Evolutionary conservation across 2,329 filamentous ascomycete species (phyloP).

Genomic region (Annulohypoxylon truncatum): DNA sequence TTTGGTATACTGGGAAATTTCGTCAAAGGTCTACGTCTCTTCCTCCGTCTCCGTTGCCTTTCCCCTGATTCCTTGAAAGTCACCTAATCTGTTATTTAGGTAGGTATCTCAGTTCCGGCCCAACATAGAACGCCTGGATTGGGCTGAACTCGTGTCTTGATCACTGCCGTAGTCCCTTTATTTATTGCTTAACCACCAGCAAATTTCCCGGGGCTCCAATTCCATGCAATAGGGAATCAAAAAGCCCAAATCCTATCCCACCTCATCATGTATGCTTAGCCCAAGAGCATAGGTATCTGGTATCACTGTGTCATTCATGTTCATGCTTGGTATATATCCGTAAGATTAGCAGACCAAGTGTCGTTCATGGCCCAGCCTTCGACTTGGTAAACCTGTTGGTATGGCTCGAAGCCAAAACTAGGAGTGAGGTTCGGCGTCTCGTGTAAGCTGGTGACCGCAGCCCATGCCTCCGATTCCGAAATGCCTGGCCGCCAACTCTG

Average conservation of each 20-base stretch:
- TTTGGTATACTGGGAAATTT: slow-evolving; percentile 22
- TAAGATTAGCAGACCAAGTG: slow-evolving; percentile 32
- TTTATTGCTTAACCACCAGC: slow-evolving; percentile 17
- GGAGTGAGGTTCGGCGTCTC: slow-evolving; percentile 16
- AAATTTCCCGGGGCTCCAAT: slow-evolving; percentile 18
- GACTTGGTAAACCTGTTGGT: slow-evolving; percentile 32
- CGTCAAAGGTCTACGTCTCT: slow-evolving; percentile 14
- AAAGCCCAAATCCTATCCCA: neutral
- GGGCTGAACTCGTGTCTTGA: slow-evolving; percentile 6
- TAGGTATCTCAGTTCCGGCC: slow-evolving; percentile 8
- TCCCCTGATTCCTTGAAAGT: slow-evolving; percentile 12
- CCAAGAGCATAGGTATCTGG: neutral
- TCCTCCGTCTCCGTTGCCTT: slow-evolving; percentile 11
- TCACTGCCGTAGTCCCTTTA: slow-evolving; percentile 8
- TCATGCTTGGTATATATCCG: slow-evolving; percentile 35
- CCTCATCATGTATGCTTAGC: slow-evolving; percentile 5
- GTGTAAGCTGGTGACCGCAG: slow-evolving; percentile 27
- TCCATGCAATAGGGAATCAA: slow-evolving; percentile 23
- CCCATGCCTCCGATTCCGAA: slow-evolving; percentile 29
- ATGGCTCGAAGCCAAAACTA: slow-evolving; percentile 31
- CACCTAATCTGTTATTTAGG: neutral
- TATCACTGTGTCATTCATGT: slow-evolving; percentile 11
- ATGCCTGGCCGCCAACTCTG: slow-evolving; percentile 29
- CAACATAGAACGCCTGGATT: slow-evolving; percentile 9
- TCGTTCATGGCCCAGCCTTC: slow-evolving; percentile 33